Percentiles rank a stretch among this genome's conserved stretches.
phyloP scores from a whole-genome alignment of 768 basidiomycete species.

The Dendrothele bispora region DNA sequence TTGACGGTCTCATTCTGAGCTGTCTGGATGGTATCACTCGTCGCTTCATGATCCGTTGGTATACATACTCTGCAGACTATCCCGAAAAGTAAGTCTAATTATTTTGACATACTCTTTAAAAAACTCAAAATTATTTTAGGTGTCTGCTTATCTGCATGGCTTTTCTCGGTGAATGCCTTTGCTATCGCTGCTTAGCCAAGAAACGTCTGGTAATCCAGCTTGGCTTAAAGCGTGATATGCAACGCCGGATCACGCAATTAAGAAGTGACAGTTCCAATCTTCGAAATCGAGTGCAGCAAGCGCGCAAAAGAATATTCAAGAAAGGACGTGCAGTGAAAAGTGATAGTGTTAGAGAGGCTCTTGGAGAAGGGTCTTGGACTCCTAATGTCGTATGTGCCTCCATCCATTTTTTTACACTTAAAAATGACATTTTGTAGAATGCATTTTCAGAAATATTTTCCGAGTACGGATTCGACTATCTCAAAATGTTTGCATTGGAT shows the following conservation, averaged over 20 bases:
- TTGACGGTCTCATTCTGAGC: constrained; percentile 28
- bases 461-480: too few species aligned
- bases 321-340: too few species aligned
- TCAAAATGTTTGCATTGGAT: too few species aligned
- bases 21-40: too few species aligned
- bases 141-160: constrained; percentile 6
- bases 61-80: too few species aligned
- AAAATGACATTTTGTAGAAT: not conserved
- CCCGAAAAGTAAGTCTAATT: too few species aligned
- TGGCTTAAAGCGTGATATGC: constrained; percentile 19
- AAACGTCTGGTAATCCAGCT: constrained; percentile 22
- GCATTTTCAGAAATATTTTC: constrained; percentile 19
- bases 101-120: constrained; percentile 35
- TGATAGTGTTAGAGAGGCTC: constrained; percentile 10
- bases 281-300: constrained; percentile 11
- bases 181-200: constrained; percentile 26
- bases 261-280: constrained; percentile 9
- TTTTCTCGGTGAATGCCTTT: too few species aligned
- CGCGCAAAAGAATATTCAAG: constrained; percentile 26
- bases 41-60: too few species aligned
- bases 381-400: constrained; percentile 25
- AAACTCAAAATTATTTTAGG: constrained; percentile 32
- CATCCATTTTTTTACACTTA: not conserved
- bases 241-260: constrained; percentile 6
- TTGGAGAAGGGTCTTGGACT: too few species aligned